Conservation (phyloP, 2,329 filamentous ascomycete genomes). For the Plenodomus tracheiphilus region DNA sequence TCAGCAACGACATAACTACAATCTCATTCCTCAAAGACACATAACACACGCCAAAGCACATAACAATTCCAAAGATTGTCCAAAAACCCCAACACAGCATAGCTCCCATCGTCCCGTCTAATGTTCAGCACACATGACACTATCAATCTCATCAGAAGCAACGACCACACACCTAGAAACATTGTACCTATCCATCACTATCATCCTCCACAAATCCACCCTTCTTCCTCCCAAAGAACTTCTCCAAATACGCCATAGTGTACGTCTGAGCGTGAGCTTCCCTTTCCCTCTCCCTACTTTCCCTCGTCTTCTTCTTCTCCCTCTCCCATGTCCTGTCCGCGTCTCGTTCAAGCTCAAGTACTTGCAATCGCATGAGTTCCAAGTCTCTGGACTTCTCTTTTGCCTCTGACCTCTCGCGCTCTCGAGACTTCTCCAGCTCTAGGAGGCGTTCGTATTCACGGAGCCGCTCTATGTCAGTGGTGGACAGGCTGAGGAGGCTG, state of each 20-base stretch:
- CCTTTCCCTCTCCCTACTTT: not conserved
- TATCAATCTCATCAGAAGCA: too few relatives aligned
- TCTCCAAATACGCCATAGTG: not conserved
- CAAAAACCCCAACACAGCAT: too few relatives aligned
- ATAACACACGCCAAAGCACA: too few relatives aligned
- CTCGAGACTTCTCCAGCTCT: not conserved
- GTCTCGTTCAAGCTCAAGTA: not conserved
- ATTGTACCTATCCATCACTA: not conserved
- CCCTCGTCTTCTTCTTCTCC: not conserved
- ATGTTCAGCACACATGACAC: too few relatives aligned
- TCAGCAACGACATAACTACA: too few relatives aligned
- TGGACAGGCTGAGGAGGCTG: not conserved
- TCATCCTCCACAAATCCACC: not conserved
- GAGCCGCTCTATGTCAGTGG: not conserved
- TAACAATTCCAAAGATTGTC: too few relatives aligned
- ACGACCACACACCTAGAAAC: too few relatives aligned
- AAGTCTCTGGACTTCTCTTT: too few relatives aligned
- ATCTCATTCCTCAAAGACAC: too few relatives aligned
- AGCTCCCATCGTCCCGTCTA: too few relatives aligned
- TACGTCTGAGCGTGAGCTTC: not conserved
- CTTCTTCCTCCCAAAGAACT: not conserved
- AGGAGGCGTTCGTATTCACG: not conserved
- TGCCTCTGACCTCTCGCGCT: too few relatives aligned
- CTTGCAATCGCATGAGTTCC: too few relatives aligned
- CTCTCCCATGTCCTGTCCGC: not conserved